These are phyloP conservation scores for Amylostereum areolatum DNA, from an alignment of 1,284 basidiomycete species.

Conservation along the genomic window DNA sequence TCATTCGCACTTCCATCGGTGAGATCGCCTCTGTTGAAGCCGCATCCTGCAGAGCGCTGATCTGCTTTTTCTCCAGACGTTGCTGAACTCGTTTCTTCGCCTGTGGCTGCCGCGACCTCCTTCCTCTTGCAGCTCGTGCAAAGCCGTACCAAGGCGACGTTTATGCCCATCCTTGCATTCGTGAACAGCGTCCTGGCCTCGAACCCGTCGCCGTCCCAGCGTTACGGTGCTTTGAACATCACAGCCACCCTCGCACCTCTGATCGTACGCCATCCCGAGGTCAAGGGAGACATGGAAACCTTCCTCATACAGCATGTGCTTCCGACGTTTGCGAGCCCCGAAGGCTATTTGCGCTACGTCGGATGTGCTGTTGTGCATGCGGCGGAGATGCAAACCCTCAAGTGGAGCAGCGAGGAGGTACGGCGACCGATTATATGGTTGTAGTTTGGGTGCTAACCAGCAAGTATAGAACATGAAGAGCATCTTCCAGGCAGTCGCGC, in stretches of 20 bases:
- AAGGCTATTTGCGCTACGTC: constrained; percentile 71
- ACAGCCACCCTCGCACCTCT: constrained; percentile 67
- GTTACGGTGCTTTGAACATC: constrained; percentile 82
- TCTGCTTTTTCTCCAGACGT: constrained; percentile 46
- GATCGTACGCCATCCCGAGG: constrained; percentile 76
- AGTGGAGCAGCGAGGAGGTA: constrained; percentile 64
- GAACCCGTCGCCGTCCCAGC: constrained; percentile 52
- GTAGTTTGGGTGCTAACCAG: too few relatives aligned
- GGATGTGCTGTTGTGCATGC: constrained; percentile 75
- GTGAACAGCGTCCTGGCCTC: constrained; percentile 67
- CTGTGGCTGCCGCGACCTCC: constrained; percentile 69
- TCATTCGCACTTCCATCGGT: constrained; percentile 69
- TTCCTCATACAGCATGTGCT: constrained; percentile 71
- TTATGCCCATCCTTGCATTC: constrained; percentile 72
- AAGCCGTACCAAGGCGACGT: constrained; percentile 72
- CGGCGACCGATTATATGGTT: too few relatives aligned
- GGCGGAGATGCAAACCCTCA: constrained; percentile 59
- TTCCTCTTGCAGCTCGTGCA: constrained; percentile 74
- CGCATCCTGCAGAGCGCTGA: not conserved
- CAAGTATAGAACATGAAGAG: too few relatives aligned
- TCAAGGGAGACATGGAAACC: constrained; percentile 69
- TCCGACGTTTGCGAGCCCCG: constrained; percentile 57
- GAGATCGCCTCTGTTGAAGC: constrained; percentile 17
- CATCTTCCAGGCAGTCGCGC: constrained; percentile 58
- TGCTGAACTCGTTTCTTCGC: constrained; percentile 71